phyloP scores from a whole-genome alignment of 2,329 filamentous ascomycete species.

The Penicillium thymicola region DNA sequence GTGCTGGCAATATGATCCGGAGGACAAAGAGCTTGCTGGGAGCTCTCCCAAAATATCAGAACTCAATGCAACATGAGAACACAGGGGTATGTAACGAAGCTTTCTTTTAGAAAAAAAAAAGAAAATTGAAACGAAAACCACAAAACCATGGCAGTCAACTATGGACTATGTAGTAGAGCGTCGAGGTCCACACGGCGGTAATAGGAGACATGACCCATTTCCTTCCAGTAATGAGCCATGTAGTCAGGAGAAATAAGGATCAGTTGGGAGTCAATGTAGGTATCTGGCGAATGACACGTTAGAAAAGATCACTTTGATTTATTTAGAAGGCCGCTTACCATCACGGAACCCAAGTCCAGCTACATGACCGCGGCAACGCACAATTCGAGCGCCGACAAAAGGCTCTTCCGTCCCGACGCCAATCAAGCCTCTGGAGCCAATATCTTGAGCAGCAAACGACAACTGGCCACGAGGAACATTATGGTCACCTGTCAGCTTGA shows the following conservation, averaged over 20 bases:
- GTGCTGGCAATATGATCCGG: neutral
- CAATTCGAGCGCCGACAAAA: constrained; percentile 71
- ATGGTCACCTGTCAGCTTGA: constrained; percentile 88
- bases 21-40: neutral
- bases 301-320: neutral
- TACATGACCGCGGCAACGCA: constrained; percentile 73
- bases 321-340: constrained; percentile 54
- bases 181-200: constrained; percentile 45
- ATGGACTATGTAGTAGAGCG: constrained; percentile 28
- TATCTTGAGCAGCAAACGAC: constrained; percentile 75
- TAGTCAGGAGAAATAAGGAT: constrained; percentile 74
- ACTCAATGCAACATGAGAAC: neutral
- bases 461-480: constrained; percentile 85
- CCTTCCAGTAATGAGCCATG: constrained; percentile 78
- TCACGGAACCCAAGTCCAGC: constrained; percentile 67
- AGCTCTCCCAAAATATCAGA: neutral
- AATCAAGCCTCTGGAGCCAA: constrained; percentile 64
- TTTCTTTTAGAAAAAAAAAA: neutral
- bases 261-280: constrained; percentile 70
- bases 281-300: constrained; percentile 22
- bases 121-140: neutral
- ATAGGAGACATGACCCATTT: constrained; percentile 46
- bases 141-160: constrained; percentile 12
- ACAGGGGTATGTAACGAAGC: constrained; percentile 7
- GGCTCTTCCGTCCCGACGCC: constrained; percentile 61